Evolutionary conservation across 371 early-diverging fungal species (phyloP).

Genomic region (Mortierella sp.): DNA sequence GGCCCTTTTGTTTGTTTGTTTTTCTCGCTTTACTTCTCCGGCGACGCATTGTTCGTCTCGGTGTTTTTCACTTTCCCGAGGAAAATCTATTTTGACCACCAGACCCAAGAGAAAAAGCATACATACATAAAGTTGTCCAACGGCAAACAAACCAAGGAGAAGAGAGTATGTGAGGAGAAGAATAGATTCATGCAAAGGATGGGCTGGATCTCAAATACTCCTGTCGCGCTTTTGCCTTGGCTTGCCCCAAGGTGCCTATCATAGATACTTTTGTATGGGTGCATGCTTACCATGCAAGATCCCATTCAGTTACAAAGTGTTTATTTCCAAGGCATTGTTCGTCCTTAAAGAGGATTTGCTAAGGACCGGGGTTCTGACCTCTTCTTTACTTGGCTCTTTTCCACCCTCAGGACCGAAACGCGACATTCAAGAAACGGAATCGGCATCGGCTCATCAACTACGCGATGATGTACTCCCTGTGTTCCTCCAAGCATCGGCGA

Average conservation of each 20-base stretch:
- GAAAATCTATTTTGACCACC: constrained; percentile 4
- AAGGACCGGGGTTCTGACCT: too few species aligned
- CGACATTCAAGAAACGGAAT: too few species aligned
- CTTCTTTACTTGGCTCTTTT: too few species aligned
- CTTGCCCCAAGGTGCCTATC: neutral
- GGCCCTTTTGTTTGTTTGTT: neutral
- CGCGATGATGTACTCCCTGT: too few species aligned
- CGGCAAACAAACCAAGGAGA: neutral
- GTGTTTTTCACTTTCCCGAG: constrained; percentile 7
- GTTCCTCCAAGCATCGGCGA: too few species aligned
- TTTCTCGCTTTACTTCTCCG: neutral
- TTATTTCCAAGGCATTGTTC: too few species aligned
- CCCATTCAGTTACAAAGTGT: too few species aligned
- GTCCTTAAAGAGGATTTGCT: too few species aligned
- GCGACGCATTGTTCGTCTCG: constrained; percentile 3
- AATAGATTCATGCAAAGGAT: neutral
- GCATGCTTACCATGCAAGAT: too few species aligned
- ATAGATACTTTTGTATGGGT: too few species aligned
- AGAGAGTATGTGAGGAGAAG: neutral
- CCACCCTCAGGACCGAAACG: too few species aligned
- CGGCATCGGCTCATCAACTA: too few species aligned
- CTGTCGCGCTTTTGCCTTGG: neutral
- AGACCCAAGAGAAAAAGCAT: neutral
- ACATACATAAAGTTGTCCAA: neutral
- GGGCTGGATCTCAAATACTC: neutral